phyloP scores from a whole-genome alignment of 345 rosid genomes.

The Salix dunnii region DNA sequence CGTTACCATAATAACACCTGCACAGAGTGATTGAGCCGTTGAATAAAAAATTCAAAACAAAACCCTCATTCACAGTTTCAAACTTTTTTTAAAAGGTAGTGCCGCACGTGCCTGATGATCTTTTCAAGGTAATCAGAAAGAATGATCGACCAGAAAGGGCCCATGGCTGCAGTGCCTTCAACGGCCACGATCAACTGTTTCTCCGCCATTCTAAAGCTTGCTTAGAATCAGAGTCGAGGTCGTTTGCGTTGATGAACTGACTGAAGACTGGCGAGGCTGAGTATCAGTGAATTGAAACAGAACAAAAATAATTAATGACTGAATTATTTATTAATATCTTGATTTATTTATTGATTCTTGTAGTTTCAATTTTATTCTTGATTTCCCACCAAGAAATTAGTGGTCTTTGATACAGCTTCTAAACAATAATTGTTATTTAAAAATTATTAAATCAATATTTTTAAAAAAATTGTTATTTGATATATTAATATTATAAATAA shows the following conservation, averaged over 20 bases:
- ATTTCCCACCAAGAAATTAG: background rate
- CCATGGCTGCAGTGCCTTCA: conserved; percentile 92
- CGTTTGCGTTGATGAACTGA: background rate
- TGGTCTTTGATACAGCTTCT: no score
- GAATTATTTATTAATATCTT: background rate
- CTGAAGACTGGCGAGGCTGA: background rate
- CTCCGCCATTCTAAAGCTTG: conserved; percentile 46
- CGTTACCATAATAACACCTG: conserved; percentile 73
- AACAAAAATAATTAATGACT: background rate
- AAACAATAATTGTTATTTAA: no score
- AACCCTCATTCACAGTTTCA: background rate
- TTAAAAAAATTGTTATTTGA: no score
- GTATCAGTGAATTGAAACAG: background rate
- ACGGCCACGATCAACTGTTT: conserved; percentile 81
- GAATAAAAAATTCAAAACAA: background rate
- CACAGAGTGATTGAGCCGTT: conserved; percentile 2
- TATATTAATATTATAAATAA: no score
- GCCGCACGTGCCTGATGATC: conserved; percentile 56
- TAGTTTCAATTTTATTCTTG: background rate
- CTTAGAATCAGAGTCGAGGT: background rate
- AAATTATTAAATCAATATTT: no score
- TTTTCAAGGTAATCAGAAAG: conserved; percentile 83
- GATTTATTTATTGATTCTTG: background rate
- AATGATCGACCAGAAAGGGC: conserved; percentile 73
- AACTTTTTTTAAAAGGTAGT: background rate